Conservation (phyloP, 2,329 filamentous ascomycete genomes). For the Diplodia intermedia region DNA sequence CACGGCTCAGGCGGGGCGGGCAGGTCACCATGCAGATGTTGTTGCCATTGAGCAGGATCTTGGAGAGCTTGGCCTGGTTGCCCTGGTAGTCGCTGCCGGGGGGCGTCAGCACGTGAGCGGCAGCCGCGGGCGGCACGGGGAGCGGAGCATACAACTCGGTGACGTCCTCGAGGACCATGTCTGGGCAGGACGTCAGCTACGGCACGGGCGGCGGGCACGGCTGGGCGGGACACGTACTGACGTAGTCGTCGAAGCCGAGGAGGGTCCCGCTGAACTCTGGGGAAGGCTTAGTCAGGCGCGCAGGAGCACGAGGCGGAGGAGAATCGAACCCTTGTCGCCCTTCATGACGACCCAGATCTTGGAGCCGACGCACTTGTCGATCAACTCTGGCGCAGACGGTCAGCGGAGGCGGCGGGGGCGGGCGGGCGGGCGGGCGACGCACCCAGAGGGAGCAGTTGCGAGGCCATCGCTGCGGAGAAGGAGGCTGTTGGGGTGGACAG, state of each 20-base stretch:
- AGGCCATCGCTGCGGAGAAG: conserved; percentile 36
- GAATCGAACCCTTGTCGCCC: conserved; percentile 82
- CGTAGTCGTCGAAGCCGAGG: conserved; percentile 97
- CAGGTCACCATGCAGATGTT: conserved; percentile 94
- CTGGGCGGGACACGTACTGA: conserved; percentile 74
- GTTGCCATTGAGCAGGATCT: conserved; percentile 96
- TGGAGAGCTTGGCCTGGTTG: conserved; percentile 84
- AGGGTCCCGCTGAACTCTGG: conserved; percentile 94
- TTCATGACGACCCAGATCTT: conserved; percentile 99
- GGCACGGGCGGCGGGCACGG: background rate
- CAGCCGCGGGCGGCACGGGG: background rate
- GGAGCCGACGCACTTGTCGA: conserved; percentile 98
- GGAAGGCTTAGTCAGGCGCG: conserved; percentile 25
- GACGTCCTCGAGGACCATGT: conserved; percentile 98
- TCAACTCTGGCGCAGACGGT: conserved; percentile 71
- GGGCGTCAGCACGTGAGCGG: conserved; percentile 1
- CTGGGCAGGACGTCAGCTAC: conserved; percentile 55
- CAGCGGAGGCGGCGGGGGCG: background rate
- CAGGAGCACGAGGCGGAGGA: conserved; percentile 21
- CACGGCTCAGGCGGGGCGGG: background rate
- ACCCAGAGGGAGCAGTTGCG: conserved; percentile 48
- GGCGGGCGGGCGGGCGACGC: conserved; percentile 6
- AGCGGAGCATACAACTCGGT: conserved; percentile 79
- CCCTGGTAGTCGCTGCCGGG: conserved; percentile 86
- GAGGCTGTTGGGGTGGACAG: background rate